Percentiles rank a stretch among this genome's conserved stretches.
Evolutionary conservation across 306 rosid genomes (phyloP).

Genomic region (Castanea sativa): DNA sequence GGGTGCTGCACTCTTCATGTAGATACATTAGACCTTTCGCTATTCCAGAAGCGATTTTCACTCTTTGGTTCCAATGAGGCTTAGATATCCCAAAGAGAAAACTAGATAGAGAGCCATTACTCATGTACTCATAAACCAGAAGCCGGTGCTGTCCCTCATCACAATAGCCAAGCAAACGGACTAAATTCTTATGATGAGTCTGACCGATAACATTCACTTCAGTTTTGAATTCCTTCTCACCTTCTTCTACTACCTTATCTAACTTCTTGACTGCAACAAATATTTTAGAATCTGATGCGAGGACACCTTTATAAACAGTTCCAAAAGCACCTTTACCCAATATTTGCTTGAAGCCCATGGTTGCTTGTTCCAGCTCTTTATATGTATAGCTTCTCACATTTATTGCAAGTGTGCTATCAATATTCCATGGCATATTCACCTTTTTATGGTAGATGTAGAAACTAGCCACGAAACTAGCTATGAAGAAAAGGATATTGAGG

Average conservation of each 20-base stretch:
- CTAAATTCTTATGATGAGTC: conserved; percentile 33
- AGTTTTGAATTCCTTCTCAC: conserved; percentile 37
- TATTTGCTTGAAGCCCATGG: conserved; percentile 26
- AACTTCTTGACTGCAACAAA: conserved; percentile 44
- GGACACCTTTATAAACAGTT: conserved; percentile 21
- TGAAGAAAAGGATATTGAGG: conserved; percentile 4
- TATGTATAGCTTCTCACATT: conserved; percentile 1
- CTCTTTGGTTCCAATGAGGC: conserved; percentile 20
- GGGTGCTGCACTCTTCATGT: conserved; percentile 21
- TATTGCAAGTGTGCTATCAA: background rate
- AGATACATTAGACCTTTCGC: conserved; percentile 10
- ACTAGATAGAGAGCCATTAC: conserved; percentile 16
- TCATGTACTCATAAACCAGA: conserved; percentile 14
- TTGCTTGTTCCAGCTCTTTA: conserved; percentile 23
- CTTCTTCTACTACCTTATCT: conserved; percentile 31
- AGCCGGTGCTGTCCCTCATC: conserved; percentile 12
- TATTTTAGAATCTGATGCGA: conserved; percentile 6
- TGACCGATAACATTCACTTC: conserved; percentile 32
- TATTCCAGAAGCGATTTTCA: conserved; percentile 4
- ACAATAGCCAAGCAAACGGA: conserved; percentile 24
- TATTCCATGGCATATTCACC: background rate
- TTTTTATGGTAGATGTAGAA: background rate
- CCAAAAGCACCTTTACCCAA: conserved; percentile 32
- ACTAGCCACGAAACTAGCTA: background rate
- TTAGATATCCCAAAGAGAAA: conserved; percentile 20